Evolutionary conservation across 257 asterid genomes (phyloP), one percentile per base, ranked within the genome.

Genomic region (Solanum paucissectum): DNA sequence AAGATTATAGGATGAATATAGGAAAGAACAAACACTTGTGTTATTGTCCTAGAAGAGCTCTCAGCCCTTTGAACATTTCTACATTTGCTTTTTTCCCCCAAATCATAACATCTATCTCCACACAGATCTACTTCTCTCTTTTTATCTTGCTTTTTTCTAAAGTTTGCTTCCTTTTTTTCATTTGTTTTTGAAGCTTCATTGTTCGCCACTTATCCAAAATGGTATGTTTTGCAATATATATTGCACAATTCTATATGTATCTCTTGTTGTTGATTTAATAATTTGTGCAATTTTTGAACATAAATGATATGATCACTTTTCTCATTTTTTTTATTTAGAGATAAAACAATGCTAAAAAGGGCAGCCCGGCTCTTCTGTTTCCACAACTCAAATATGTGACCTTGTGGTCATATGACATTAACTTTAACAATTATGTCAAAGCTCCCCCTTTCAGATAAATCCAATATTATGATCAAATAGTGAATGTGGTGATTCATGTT

Each of bases 51-150:
- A 38, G 88, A 93, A 89, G 5, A 79, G 85, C 94, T 93, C 95
- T 83, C 92, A 87, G 68, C 90, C 90, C 88, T 87, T 90, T 84
- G 93, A 91, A 91, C 85, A 86, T 69, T 90, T 93, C 93, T 52
- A 85, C 90, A 34, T 33, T 72, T 72, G 44, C 79, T 72, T 72
- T 72, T 72, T 69, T 69, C 6, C 37, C 21, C 79, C 40, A 87
- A 74, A 71, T 90, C 92, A 88, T 87, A 85, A 87, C 84, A 92
- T 91, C 92, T 76, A 74, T 71, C 40, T 83, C 55, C 90, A 87
- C 82, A 77, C 86, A 49, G 29, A 44, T 27, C n/a, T 27, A 3
- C 37, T 5, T 40, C 29, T 81, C 86, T 82, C 37, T 46, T 1
- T 52, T 29, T 49, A 12, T 82, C 69, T 44, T 29, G 25, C 55